phyloP scores from a whole-genome alignment of 768 basidiomycete species.

The Leccinum broughii region DNA sequence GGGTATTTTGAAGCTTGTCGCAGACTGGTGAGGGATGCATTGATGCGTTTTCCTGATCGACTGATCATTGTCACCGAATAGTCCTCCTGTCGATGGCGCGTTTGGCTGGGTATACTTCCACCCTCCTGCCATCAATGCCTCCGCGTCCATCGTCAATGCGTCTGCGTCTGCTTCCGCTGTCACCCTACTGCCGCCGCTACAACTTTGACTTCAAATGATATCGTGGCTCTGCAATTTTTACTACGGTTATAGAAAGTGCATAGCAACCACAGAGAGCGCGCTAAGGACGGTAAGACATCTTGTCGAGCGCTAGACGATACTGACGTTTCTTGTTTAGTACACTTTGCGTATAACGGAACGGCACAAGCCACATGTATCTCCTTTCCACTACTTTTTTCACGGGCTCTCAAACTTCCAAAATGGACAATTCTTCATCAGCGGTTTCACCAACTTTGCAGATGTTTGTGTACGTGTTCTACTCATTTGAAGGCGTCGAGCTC shows the following conservation, averaged over 20 bases:
- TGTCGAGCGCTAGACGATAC: not conserved
- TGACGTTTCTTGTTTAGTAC: not conserved
- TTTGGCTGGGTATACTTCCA: slow-evolving; percentile 52
- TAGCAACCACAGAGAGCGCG: not conserved
- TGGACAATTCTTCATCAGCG: slow-evolving; percentile 53
- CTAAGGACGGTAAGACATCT: not conserved
- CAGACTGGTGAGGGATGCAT: slow-evolving; percentile 29
- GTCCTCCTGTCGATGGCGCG: slow-evolving; percentile 12
- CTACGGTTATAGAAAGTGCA: not conserved
- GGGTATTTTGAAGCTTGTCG: slow-evolving; percentile 12
- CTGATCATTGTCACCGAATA: slow-evolving; percentile 3
- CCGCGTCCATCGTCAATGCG: no score
- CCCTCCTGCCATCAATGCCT: no score
- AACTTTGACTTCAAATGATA: no score
- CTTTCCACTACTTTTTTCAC: slow-evolving; percentile 27
- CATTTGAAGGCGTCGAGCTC: no score
- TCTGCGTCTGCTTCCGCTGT: no score
- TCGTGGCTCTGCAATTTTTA: no score
- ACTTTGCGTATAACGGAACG: not conserved
- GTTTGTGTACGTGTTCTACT: no score
- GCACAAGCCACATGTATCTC: not conserved
- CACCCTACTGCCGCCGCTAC: no score
- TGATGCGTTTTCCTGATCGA: not conserved
- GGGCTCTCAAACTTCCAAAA: slow-evolving; percentile 52
- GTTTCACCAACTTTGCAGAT: slow-evolving; percentile 45